Conservation (phyloP, 345 rosid species). For the Citrus maxima region DNA sequence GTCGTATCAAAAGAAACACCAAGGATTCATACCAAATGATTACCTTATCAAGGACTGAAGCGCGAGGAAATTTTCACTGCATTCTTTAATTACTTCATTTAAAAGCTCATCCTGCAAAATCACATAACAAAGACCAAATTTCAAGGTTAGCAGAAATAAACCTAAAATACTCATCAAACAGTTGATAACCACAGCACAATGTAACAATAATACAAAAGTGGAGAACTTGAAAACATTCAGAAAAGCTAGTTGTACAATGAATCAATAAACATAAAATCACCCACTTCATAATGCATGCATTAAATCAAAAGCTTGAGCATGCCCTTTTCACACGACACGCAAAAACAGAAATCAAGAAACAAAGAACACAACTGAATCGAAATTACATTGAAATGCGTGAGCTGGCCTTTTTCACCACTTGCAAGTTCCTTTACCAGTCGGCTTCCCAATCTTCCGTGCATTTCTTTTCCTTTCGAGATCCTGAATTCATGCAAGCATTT, state of each 20-base stretch:
- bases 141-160: neutral
- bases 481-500: constrained; percentile 20
- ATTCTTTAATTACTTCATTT: constrained; percentile 54
- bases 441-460: constrained; percentile 63
- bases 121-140: neutral
- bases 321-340: too few species aligned
- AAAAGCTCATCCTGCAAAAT: constrained; percentile 50
- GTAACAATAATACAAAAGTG: neutral
- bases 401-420: constrained; percentile 53
- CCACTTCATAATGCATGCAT: neutral
- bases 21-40: neutral
- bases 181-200: neutral
- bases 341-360: neutral
- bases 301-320: neutral
- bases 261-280: too few species aligned
- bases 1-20: neutral
- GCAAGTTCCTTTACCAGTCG: constrained; percentile 54
- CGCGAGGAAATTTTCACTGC: constrained; percentile 50
- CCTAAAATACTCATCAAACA: neutral
- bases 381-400: constrained; percentile 52
- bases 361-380: neutral
- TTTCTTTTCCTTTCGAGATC: neutral
- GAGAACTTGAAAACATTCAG: too few species aligned
- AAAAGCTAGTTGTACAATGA: neutral
- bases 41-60: constrained; percentile 64